A percentile compares a stretch with the other conserved stretches of the same genome.
phyloP scores from a whole-genome alignment of 768 basidiomycete genomes.

The Asterophora lycoperdoides region DNA sequence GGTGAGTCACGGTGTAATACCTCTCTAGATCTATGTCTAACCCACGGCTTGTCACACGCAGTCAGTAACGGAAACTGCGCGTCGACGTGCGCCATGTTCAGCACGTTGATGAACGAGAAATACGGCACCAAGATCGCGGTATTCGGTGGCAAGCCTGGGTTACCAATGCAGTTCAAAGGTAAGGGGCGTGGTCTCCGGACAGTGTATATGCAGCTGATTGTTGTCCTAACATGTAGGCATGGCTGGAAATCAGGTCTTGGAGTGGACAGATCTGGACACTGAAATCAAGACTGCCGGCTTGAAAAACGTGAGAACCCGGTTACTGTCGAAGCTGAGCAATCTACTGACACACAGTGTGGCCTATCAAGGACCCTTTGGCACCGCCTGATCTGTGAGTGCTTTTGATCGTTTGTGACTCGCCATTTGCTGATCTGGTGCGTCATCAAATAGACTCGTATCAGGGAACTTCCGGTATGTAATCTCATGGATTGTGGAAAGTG shows the following conservation, averaged over 20 bases:
- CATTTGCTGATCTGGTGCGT: not conserved
- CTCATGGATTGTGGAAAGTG: not conserved
- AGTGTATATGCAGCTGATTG: not conserved
- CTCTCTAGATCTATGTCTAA: not conserved
- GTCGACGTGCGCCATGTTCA: conserved; percentile 62
- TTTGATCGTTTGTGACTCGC: not conserved
- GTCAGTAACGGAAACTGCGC: conserved; percentile 48
- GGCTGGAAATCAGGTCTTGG: conserved; percentile 63
- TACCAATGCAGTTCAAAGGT: conserved; percentile 49
- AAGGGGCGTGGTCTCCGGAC: not conserved
- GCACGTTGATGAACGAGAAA: conserved; percentile 55
- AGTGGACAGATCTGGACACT: conserved; percentile 54
- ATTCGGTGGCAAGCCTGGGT: conserved; percentile 54
- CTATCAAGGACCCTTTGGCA: conserved; percentile 35
- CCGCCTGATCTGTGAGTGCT: conserved; percentile 39
- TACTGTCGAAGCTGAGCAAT: not conserved
- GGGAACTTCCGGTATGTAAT: conserved; percentile 38
- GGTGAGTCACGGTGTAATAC: conserved; percentile 23
- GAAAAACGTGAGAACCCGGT: conserved; percentile 33
- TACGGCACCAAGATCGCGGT: conserved; percentile 49
- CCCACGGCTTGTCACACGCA: conserved; percentile 8
- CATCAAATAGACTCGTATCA: conserved; percentile 32
- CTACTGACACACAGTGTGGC: not conserved
- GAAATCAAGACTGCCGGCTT: conserved; percentile 58
- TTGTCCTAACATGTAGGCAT: conserved; percentile 31